Percentiles rank a stretch among this genome's conserved stretches.
Evolutionary conservation across 2,329 filamentous ascomycete genomes (phyloP).

Genomic region (Alternaria brassicicola): DNA sequence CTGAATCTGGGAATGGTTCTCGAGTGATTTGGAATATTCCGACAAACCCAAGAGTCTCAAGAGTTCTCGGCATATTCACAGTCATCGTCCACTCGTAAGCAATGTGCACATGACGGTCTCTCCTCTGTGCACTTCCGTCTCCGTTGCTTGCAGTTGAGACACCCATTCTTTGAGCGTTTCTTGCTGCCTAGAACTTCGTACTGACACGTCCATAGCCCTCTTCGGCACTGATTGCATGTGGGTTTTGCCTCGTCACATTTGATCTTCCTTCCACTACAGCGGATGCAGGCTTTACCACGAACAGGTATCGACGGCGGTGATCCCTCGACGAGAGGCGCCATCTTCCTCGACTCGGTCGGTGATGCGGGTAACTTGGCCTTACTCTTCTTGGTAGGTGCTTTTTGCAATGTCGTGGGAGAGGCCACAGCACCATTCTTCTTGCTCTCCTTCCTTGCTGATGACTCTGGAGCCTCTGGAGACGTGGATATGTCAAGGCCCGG

Average conservation of each 20-base stretch:
- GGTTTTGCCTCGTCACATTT: conserved; percentile 41
- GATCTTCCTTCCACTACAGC: conserved; percentile 38
- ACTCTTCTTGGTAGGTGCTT: conserved; percentile 21
- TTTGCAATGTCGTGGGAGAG: conserved; percentile 9
- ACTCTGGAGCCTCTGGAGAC: conserved; percentile 24
- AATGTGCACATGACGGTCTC: conserved; percentile 37
- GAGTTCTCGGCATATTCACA: conserved; percentile 34
- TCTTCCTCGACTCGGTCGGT: conserved; percentile 22
- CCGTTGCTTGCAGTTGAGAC: conserved; percentile 36
- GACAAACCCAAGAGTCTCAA: conserved; percentile 8
- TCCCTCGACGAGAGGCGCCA: conserved; percentile 8
- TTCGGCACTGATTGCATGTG: conserved; percentile 38
- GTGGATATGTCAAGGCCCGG: conserved; percentile 30
- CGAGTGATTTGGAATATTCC: background rate
- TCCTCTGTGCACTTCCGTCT: conserved; percentile 44
- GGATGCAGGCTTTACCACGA: conserved; percentile 27
- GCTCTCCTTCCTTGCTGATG: conserved; percentile 27
- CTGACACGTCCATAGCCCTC: conserved; percentile 40
- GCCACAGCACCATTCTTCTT: conserved; percentile 20
- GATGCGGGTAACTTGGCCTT: conserved; percentile 24
- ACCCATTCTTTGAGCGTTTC: conserved; percentile 41
- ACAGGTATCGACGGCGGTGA: conserved; percentile 13
- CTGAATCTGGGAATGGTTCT: background rate
- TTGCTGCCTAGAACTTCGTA: conserved; percentile 24
- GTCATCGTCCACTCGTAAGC: conserved; percentile 36